phyloP scores from a whole-genome alignment of 139 green algal species.

The Tetraselmis striata region DNA sequence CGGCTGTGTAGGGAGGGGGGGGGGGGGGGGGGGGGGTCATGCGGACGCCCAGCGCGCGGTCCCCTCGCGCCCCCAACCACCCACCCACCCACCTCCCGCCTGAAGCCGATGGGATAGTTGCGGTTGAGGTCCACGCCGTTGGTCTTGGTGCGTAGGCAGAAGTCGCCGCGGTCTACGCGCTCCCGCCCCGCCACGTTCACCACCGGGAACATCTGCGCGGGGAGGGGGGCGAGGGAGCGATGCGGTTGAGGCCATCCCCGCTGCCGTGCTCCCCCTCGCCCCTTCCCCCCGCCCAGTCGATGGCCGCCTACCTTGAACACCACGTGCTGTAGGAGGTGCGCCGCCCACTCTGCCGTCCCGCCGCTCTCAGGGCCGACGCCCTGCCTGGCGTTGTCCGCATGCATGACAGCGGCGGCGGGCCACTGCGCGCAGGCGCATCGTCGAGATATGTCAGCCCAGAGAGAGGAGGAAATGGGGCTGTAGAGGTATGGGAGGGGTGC shows the following conservation, averaged over 20 bases:
- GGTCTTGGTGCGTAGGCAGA: conserved; percentile 44
- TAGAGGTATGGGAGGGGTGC: too few species aligned
- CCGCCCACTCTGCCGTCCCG: conserved; percentile 13
- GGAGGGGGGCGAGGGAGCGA: too few species aligned
- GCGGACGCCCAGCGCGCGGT: too few species aligned
- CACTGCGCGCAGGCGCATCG: too few species aligned
- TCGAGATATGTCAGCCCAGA: too few species aligned
- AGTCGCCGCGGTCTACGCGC: conserved; percentile 31
- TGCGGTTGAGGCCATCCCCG: too few species aligned
- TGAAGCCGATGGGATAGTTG: conserved; percentile 49
- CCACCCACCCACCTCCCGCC: conserved; percentile 21
- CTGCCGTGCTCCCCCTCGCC: too few species aligned
- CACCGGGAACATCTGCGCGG: conserved; percentile 41
- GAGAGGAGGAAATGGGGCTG: too few species aligned
- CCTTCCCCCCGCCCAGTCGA: too few species aligned
- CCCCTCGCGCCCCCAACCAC: too few species aligned
- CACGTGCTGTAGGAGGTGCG: conserved; percentile 22
- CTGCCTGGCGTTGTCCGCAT: not conserved
- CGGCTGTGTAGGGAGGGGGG: too few species aligned
- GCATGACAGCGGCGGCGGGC: not conserved
- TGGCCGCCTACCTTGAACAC: conserved; percentile 28
- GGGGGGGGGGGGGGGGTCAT: too few species aligned
- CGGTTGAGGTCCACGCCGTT: conserved; percentile 52
- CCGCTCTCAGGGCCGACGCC: not conserved
- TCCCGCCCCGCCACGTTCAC: conserved; percentile 38